These are phyloP conservation scores for Chlorociboria aeruginascens DNA, from an alignment of 495 filamentous ascomycete species.

Conservation along the genomic window DNA sequence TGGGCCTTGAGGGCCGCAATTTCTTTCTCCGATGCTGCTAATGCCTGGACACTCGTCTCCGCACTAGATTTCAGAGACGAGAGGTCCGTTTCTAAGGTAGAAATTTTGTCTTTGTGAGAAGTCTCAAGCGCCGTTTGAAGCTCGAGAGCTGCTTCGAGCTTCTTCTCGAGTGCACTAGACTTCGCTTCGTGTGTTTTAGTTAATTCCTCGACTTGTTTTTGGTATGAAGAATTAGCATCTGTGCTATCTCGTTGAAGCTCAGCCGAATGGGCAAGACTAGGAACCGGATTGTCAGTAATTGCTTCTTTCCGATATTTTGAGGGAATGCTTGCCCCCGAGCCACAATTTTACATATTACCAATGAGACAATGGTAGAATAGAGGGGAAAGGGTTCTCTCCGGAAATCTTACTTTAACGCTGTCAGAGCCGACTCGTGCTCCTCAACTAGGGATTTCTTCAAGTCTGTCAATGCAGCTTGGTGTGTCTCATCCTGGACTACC, in stretches of 20 bases:
- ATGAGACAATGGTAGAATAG: no score
- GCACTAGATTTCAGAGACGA: constrained; percentile 17
- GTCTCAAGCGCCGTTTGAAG: constrained; percentile 29
- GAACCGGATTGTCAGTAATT: no score
- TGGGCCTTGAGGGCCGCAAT: constrained; percentile 29
- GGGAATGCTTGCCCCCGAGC: no score
- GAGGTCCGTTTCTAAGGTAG: constrained; percentile 9
- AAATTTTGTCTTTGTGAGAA: constrained; percentile 23
- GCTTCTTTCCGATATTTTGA: no score
- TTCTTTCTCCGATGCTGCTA: constrained; percentile 28
- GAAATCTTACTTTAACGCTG: constrained; percentile 24
- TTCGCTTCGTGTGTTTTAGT: constrained; percentile 29
- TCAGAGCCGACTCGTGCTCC: constrained; percentile 28
- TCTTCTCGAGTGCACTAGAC: constrained; percentile 27
- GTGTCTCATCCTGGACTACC: background rate
- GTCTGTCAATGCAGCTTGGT: constrained; percentile 26
- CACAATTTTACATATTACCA: no score
- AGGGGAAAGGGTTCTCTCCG: no score
- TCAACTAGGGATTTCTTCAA: constrained; percentile 32
- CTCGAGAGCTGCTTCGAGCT: constrained; percentile 30
- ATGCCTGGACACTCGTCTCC: constrained; percentile 21
- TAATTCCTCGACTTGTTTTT: constrained; percentile 27
- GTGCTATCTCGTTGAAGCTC: constrained; percentile 31
- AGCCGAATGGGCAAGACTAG: constrained; percentile 24
- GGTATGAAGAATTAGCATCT: constrained; percentile 28